Evolutionary conservation across 2,329 filamentous ascomycete species (phyloP).

Genomic region (Ophiocordyceps camponoti-leonardi): DNA sequence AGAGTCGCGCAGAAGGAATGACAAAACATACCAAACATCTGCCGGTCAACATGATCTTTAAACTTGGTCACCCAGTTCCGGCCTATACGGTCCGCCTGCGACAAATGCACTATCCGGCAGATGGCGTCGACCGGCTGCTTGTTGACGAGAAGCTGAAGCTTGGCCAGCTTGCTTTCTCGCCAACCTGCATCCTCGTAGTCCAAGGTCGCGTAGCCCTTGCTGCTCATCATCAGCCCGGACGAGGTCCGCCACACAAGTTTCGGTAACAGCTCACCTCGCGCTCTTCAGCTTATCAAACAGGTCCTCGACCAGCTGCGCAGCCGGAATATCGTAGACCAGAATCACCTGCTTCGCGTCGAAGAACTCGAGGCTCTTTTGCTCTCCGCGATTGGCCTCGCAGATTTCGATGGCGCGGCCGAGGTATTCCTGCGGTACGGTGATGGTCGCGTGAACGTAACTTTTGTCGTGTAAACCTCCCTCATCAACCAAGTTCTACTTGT

Average conservation of each 20-base stretch:
- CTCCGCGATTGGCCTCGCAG: constrained; percentile 76
- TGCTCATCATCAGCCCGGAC: constrained; percentile 5
- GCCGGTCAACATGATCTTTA: constrained; percentile 87
- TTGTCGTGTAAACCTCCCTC: too few species aligned
- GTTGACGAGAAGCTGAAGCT: constrained; percentile 87
- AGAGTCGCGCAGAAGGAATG: too few species aligned
- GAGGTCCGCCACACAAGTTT: background rate
- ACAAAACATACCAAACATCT: constrained; percentile 54
- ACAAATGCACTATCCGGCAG: constrained; percentile 70
- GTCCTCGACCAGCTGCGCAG: constrained; percentile 85
- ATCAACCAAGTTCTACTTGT: background rate
- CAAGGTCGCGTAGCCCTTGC: constrained; percentile 82
- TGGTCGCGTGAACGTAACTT: constrained; percentile 57
- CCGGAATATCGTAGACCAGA: constrained; percentile 75
- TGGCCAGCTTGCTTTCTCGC: constrained; percentile 62
- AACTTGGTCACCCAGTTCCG: constrained; percentile 87
- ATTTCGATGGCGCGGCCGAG: constrained; percentile 88
- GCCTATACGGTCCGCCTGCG: constrained; percentile 66
- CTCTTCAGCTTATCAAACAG: constrained; percentile 95
- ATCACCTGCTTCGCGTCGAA: constrained; percentile 90
- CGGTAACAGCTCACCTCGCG: constrained; percentile 35
- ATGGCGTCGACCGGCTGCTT: constrained; percentile 88
- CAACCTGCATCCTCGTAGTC: constrained; percentile 96
- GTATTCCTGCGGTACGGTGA: constrained; percentile 88
- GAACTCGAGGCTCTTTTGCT: constrained; percentile 76